Conservation (phyloP, 768 basidiomycete genomes). For the Phaeolepiota aurea region DNA sequence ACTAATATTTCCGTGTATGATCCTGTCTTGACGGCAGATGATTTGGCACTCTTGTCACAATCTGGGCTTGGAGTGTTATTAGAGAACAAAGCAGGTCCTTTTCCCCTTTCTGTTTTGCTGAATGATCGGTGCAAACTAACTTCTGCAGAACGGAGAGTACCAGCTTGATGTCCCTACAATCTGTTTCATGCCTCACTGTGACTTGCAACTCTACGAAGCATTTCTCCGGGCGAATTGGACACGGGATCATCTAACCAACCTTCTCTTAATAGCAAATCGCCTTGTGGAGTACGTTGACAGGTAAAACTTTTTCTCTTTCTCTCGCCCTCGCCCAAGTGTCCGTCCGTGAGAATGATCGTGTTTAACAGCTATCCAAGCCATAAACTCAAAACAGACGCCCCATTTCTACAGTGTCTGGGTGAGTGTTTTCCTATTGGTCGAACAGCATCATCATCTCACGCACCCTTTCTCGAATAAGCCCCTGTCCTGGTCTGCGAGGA, state of each 20-base stretch:
- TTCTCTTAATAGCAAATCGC: conserved; percentile 59
- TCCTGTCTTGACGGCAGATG: conserved; percentile 65
- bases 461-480: conserved; percentile 29
- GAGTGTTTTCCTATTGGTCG: no score
- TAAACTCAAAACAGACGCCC: conserved; percentile 40
- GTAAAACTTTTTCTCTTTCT: conserved; percentile 39
- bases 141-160: conserved; percentile 23
- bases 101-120: conserved; percentile 8
- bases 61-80: conserved; percentile 26
- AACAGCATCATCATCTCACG: no score
- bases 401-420: conserved; percentile 50
- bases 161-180: conserved; percentile 40
- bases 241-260: conserved; percentile 28
- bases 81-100: conserved; percentile 41
- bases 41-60: conserved; percentile 41
- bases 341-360: background rate
- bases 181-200: conserved; percentile 77
- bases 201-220: conserved; percentile 60
- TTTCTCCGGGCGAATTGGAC: conserved; percentile 58
- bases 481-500: conserved; percentile 36
- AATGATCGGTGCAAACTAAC: background rate
- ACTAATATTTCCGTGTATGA: conserved; percentile 51
- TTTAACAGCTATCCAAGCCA: conserved; percentile 40
- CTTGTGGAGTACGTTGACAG: conserved; percentile 60
- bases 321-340: background rate